Evolutionary conservation across 345 rosid species (phyloP), one percentile per base, ranked within the genome.

Genomic region (Linum usitatissimum): DNA sequence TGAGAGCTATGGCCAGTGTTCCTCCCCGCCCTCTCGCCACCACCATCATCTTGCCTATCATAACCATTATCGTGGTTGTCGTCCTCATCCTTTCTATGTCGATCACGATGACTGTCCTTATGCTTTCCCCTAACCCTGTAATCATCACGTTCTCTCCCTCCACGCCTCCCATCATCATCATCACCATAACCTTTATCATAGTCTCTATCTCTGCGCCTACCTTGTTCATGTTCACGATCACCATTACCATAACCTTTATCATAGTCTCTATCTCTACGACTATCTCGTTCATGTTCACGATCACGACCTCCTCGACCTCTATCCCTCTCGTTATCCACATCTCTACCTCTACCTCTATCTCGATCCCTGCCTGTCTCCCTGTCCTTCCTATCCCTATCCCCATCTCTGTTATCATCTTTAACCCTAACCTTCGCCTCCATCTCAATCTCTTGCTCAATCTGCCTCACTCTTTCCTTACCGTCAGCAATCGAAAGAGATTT

Each of bases 401-500:
- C 79, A 53, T 74, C 70, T 30, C 59, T 30, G 6, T 66, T 77
- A 39, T 9, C 68, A 62, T 57, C 76, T 59, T 70, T 64, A 6
- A 15, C 67, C 45, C 72, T 74, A 61, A 74, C 77, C 17, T 42
- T 68, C 28, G 73, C 78, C 78, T 90, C 95, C 66, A 38, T 55
- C 62, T 83, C 84, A 21, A 87, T 66, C 71, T 87, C 87, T 58
- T 57, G 75, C 72, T 87, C 91, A 15, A 87, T 84, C 57, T 83
- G 83, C 76, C 79, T 90, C 38, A 75, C 97, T 73, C 83, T 84
- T 18, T 83, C 91, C 73, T 57, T 82, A 64, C 77, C 71, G 60
- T 91, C 89, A 1, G 71, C 80, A 62, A 91, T 87, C 3, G 85
- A 84, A 18, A 87, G 80, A 48, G 87, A 90, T 70, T 77, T 81